Base-by-base conservation (phyloP, 495 filamentous ascomycete genomes). In the Glonium stellatum region DNA sequence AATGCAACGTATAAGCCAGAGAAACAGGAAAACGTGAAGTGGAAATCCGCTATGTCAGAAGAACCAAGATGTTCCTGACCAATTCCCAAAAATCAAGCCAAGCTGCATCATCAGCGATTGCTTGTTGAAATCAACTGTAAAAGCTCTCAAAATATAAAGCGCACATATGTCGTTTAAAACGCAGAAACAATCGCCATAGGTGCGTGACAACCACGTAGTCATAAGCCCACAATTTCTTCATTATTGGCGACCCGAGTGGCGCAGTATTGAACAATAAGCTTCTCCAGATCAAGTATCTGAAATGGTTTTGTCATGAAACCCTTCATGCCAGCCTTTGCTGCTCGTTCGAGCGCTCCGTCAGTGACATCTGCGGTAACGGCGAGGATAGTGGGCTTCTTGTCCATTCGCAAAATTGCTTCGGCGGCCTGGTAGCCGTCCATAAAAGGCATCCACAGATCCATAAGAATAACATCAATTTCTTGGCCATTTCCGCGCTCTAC, bases 371-470 rank as follows among this genome's bases (percentile, higher is more conserved):
- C 88, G 49, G 84, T 90, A 23, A 91, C 86, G 12, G 88, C 88
- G 25, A 91, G 75, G 15, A 90, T 71, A 4, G 71, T 78, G n/a
- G 76, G 71, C 27, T 52, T 63, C 13, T 54, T 37, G 46, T 54
- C 55, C 69, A 85, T 76, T 54, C 77, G 71, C n/a, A 86, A 70
- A 58, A 92, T 92, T 25, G 72, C 71, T 52, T 80, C 76, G 0
- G 87, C 83, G 5, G 88, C 88, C 68, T 90, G 83, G 57, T 88
- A 90, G 1, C 88, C 88, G 65, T 92, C 88, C 82, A 90, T 87
- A 58, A 82, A 77, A 1, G 88, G 88, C 88, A 92, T 92, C 88
- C 88, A 92, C 5, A 92, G 78, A 70, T 92, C 88, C 88, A 92
- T 92, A 27, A 90, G 70, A 21, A 92, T 77, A 0, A 87, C 77